Evolutionary conservation across 1,139 yeast genomes (phyloP), one percentile per base, ranked within the genome.

Genomic region (Yamadazyma dushanensis): DNA sequence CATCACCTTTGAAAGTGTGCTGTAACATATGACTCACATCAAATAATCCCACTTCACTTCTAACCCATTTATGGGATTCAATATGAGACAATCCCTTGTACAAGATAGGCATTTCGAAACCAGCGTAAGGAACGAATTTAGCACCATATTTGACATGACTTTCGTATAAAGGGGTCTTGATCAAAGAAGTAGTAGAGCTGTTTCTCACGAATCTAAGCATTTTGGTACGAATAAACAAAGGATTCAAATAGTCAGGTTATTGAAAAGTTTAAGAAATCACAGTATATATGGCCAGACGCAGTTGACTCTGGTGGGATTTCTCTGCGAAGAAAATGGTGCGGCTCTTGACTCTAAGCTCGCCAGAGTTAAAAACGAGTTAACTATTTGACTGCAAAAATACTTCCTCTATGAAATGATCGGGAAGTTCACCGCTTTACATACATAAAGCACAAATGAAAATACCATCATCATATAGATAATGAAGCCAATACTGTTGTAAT

Each of bases 11-110:
- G 43, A 92, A 60, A 29, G 70, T 73, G 61, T 92, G 97, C 64
- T 92, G 97, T 40, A 90, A 75, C 98, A 92, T 92, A 63, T 92
- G 98, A 40, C 96, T 86, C 31, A 92, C 98, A 59, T 92, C 98
- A 53, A 92, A 92, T 39, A 92, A 66, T 5, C 98, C 98, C 32
- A 90, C 92, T 45, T 85, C 78, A 22, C 70, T 56, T 58, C 98
- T 78, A 1, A 92, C 95, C 97, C 97, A 92, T 44, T 83, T 76
- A 65, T 92, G 98, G 1, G 97, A 89, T 43, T 89, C 95, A 32
- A 88, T 80, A 59, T 90, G 97, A 3, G 88, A 64, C 61, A 87
- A 96, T 15, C 73, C 80, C 48, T 78, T 75, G 67, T 90, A 92
- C 32, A 88, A 64, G 9, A 92, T 90, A 2, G 98, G 98, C 97